Conservation (phyloP, 2,329 filamentous ascomycete genomes). For the Aspergillus sp. region DNA sequence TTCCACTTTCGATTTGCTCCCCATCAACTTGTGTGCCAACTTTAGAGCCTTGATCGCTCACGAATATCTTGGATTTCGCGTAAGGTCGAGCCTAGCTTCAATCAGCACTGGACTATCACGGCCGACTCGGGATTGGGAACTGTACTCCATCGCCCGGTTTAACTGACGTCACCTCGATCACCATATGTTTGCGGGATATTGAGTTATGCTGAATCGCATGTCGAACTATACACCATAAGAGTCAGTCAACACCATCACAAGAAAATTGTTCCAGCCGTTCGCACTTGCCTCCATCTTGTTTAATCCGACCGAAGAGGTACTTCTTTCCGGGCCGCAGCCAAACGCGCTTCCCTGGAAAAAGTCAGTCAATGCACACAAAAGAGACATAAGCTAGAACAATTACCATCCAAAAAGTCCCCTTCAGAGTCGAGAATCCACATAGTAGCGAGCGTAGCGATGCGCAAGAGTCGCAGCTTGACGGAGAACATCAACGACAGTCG, state of each 20-base stretch:
- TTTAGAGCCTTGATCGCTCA: constrained; percentile 80
- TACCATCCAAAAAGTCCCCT: constrained; percentile 43
- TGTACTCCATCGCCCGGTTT: constrained; percentile 62
- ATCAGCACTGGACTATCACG: constrained; percentile 6
- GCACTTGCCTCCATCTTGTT: constrained; percentile 52
- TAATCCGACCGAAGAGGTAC: constrained; percentile 80
- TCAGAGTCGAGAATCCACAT: constrained; percentile 64
- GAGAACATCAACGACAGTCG: not conserved
- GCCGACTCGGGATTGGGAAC: constrained; percentile 4
- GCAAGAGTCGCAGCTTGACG: not conserved
- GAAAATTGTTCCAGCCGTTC: not conserved
- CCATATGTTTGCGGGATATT: constrained; percentile 84
- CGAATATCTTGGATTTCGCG: constrained; percentile 62
- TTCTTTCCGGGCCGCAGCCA: constrained; percentile 84
- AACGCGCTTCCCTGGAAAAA: constrained; percentile 58
- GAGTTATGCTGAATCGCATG: constrained; percentile 72
- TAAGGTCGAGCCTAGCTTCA: constrained; percentile 54
- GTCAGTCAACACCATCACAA: not conserved
- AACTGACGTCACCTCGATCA: constrained; percentile 66
- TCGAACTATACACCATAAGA: constrained; percentile 45
- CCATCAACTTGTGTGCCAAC: constrained; percentile 77
- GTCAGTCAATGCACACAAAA: constrained; percentile 3
- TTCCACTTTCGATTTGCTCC: constrained; percentile 60
- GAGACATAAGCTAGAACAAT: constrained; percentile 44
- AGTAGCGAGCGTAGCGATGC: constrained; percentile 7